Conservation (phyloP, 371 early-diverging fungal genomes). For the Parasitella parasitica region DNA sequence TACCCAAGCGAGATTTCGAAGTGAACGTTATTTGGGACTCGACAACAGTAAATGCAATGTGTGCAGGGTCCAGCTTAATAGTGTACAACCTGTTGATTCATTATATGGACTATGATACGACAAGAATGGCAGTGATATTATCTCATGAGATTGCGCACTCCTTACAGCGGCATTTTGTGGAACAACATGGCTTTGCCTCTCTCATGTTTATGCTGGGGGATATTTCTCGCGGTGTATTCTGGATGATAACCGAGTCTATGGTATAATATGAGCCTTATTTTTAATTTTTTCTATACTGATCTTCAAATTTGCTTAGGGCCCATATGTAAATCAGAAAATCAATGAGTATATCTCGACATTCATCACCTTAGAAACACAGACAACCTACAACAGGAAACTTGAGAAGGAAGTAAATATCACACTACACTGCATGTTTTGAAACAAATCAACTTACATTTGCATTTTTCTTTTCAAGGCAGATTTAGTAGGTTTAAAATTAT, state of each 20-base stretch:
- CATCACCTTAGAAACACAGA: conserved; percentile 35
- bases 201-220: conserved; percentile 49
- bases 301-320: conserved; percentile 12
- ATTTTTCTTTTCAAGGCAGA: conserved; percentile 5
- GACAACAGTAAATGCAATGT: conserved; percentile 47
- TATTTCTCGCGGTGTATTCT: conserved; percentile 47
- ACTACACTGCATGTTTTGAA: not conserved
- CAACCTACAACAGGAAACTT: conserved; percentile 41
- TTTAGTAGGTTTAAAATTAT: conserved; percentile 49
- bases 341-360: conserved; percentile 39
- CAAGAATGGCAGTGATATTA: conserved; percentile 56
- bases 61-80: conserved; percentile 37
- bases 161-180: conserved; percentile 62
- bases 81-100: conserved; percentile 51
- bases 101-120: conserved; percentile 53
- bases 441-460: not conserved
- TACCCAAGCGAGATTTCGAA: conserved; percentile 22
- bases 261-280: not conserved
- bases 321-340: conserved; percentile 48
- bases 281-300: not conserved
- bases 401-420: conserved; percentile 42
- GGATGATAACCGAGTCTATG: conserved; percentile 47
- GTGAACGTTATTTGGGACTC: conserved; percentile 40
- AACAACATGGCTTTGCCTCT: conserved; percentile 56
- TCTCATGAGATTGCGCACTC: conserved; percentile 67